Base-by-base conservation (phyloP, 768 basidiomycete species). In the Pseudohyphozyma bogoriensis region DNA sequence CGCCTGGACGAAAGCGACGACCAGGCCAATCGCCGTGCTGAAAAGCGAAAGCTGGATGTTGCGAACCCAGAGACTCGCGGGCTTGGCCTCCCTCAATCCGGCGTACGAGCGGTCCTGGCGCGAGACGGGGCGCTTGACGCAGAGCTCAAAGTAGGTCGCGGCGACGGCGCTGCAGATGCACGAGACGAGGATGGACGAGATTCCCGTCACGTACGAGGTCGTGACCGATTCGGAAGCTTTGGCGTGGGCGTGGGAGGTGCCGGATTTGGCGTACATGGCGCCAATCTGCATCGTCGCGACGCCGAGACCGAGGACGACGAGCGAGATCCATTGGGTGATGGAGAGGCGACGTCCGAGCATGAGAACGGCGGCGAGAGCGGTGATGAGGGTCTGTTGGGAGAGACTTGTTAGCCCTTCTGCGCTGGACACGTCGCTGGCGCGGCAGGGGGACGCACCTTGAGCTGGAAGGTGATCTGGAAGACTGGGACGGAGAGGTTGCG, bases 381-480 rank as follows among this genome's bases (percentile, higher is more conserved):
- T 66, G 51, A 66, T 59, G 54, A 62, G 58, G 29, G 64, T 62
- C 58, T 62, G 44, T 20, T 3, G 15, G 35, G 11, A 18, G 35
- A 18, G 18, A 20, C 6, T n/a, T n/a, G 29, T 50, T 20, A 50
- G 47, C 15, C n/a, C n/a, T 20, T 33, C 1, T 31, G 35, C 13
- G 5, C 24, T 44, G 20, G 16, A 37, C 20, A 51, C 22, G 37
- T 4, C 11, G 37, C 24, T n/a, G 31, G n/a, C 29, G 51, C 18
- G n/a, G 31, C 6, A 32, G 1, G 32, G 32, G n/a, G n/a, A 18
- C 62, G 35, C 39, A 69, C 68, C 65, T 68, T 70, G 36, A 70
- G 63, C 55, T 70, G 69, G 36, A 68, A 68, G 4, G 67, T 66
- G 51, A 70, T 68, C 39, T 70, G 69, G 52, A 70, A 70, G 37